A percentile compares a stretch with the other conserved stretches of the same genome.
These are phyloP conservation scores for Psidium friedrichsthalianum DNA, from an alignment of 345 rosid species.

Conservation along the genomic window DNA sequence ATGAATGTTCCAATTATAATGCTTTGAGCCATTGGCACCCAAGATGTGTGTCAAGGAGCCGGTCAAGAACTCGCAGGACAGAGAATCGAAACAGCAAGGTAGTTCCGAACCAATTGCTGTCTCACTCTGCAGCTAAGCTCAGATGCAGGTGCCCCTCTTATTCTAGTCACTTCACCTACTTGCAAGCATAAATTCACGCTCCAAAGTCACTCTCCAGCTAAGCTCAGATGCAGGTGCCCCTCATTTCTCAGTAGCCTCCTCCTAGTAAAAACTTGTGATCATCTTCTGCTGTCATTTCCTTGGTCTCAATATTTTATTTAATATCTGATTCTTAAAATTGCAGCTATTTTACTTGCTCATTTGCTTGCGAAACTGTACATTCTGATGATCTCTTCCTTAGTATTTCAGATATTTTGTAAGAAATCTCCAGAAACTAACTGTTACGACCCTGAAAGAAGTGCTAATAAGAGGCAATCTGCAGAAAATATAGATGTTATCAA, in stretches of 20 bases:
- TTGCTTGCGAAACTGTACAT: neutral
- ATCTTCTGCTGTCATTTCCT: no score
- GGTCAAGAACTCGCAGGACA: neutral
- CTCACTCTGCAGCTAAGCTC: neutral
- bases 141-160: neutral
- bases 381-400: neutral
- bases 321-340: no score
- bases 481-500: no score
- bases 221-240: neutral
- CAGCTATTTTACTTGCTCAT: neutral
- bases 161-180: neutral
- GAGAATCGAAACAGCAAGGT: neutral
- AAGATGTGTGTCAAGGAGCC: neutral
- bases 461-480: no score
- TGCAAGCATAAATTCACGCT: no score
- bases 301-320: no score
- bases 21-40: neutral
- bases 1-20: neutral
- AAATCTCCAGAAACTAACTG: neutral
- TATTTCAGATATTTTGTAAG: neutral
- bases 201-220: neutral
- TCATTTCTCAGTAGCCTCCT: no score
- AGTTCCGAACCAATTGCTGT: neutral
- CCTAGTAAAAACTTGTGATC: no score
- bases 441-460: no score